Conservation (phyloP, 2,329 filamentous ascomycete species). For the Fusarium floridanum region DNA sequence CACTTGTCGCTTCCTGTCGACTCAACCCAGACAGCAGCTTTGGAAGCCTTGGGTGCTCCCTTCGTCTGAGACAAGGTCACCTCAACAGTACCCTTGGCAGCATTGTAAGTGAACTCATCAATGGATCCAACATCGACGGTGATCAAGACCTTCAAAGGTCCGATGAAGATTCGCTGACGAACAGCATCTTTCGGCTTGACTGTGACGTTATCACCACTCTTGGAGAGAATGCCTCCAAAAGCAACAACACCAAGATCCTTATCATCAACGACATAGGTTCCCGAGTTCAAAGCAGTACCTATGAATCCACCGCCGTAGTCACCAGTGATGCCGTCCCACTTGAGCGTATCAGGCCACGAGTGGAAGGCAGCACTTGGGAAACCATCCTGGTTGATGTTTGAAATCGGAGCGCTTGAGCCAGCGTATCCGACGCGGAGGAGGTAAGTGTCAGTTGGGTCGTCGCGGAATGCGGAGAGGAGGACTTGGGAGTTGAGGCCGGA, state of each 20-base stretch:
- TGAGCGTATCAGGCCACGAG: slow-evolving; percentile 66
- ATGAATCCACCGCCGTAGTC: slow-evolving; percentile 70
- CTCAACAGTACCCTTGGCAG: background rate
- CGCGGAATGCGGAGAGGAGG: slow-evolving; percentile 64
- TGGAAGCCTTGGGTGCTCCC: slow-evolving; percentile 44
- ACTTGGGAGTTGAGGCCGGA: slow-evolving; percentile 69
- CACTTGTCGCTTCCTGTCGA: slow-evolving; percentile 37
- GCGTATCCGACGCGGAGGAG: slow-evolving; percentile 67
- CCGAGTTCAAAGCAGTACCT: slow-evolving; percentile 63
- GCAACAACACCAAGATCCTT: slow-evolving; percentile 59
- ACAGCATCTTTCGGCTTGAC: slow-evolving; percentile 62
- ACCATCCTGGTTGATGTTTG: slow-evolving; percentile 67
- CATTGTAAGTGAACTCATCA: slow-evolving; percentile 51
- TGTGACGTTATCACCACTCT: slow-evolving; percentile 40
- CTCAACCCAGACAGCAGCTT: slow-evolving; percentile 54
- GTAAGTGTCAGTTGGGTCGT: slow-evolving; percentile 60
- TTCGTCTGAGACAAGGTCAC: slow-evolving; percentile 50
- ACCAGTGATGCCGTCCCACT: slow-evolving; percentile 68
- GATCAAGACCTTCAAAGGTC: slow-evolving; percentile 57
- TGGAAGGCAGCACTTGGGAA: slow-evolving; percentile 69
- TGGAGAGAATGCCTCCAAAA: slow-evolving; percentile 61
- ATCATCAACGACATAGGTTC: slow-evolving; percentile 63
- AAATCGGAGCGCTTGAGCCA: slow-evolving; percentile 64
- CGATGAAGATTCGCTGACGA: slow-evolving; percentile 62
- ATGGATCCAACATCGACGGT: slow-evolving; percentile 60